Evolutionary conservation across 2,329 filamentous ascomycete genomes (phyloP).

Genomic region (Penicillium sp.): DNA sequence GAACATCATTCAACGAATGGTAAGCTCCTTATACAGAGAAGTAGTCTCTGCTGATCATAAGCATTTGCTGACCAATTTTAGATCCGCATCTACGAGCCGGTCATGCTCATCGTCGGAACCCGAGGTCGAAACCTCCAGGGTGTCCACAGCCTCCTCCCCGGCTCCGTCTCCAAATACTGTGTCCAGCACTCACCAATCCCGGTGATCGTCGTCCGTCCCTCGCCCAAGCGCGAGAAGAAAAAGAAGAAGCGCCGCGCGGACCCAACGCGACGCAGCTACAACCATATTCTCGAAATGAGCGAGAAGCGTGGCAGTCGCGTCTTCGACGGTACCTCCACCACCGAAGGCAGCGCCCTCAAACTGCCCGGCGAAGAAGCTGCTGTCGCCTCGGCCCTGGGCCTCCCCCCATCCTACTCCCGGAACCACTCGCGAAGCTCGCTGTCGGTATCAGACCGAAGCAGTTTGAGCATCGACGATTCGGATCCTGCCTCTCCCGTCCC

Average conservation of each 20-base stretch:
- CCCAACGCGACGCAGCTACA: slow-evolving; percentile 75
- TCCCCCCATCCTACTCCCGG: slow-evolving; percentile 42
- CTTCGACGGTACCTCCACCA: slow-evolving; percentile 57
- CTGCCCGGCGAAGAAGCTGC: slow-evolving; percentile 57
- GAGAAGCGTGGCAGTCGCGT: slow-evolving; percentile 58
- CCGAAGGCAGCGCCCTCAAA: slow-evolving; percentile 52
- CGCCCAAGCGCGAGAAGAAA: slow-evolving; percentile 86
- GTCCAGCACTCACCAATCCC: slow-evolving; percentile 91
- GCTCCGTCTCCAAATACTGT: slow-evolving; percentile 93
- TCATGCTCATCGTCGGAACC: slow-evolving; percentile 89
- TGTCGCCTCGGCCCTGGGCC: slow-evolving; percentile 57
- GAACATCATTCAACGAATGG: slow-evolving; percentile 87
- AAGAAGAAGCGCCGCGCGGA: slow-evolving; percentile 84
- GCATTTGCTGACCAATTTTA: slow-evolving; percentile 45
- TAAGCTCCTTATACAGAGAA: slow-evolving; percentile 51
- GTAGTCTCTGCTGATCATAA: neutral
- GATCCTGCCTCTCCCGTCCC: slow-evolving; percentile 32
- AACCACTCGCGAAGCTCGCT: slow-evolving; percentile 42
- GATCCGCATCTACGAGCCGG: slow-evolving; percentile 91
- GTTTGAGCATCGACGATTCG: slow-evolving; percentile 39
- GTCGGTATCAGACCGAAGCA: slow-evolving; percentile 44
- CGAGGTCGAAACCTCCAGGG: slow-evolving; percentile 83
- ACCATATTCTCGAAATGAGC: slow-evolving; percentile 74
- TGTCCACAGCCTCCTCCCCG: slow-evolving; percentile 83
- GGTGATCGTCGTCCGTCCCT: slow-evolving; percentile 88